Conservation (phyloP, 345 rosid genomes). For the Lagerstroemia speciosa region DNA sequence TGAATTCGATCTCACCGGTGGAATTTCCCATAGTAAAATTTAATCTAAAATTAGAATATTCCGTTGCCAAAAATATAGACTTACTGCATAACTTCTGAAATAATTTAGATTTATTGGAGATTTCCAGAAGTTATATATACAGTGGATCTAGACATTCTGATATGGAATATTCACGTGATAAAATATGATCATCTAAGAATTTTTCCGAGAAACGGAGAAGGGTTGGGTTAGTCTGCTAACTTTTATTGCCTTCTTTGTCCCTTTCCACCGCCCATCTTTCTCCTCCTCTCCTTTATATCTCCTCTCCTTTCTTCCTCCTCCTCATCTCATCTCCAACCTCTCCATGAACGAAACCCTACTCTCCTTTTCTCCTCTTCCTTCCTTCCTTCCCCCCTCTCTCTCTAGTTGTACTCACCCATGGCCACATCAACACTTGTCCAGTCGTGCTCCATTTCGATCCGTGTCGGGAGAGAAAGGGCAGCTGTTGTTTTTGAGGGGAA, state of each 20-base stretch:
- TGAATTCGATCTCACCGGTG: too few species aligned
- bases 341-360: background rate
- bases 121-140: too few species aligned
- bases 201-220: slow-evolving; percentile 10
- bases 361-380: background rate
- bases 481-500: slow-evolving; percentile 58
- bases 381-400: background rate
- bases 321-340: background rate
- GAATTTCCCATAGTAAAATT: too few species aligned
- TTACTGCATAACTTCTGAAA: too few species aligned
- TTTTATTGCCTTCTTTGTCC: slow-evolving; percentile 34
- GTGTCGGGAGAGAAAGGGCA: background rate
- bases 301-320: background rate
- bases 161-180: too few species aligned
- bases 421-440: background rate
- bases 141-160: too few species aligned
- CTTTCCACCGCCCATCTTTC: slow-evolving; percentile 10
- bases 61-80: too few species aligned
- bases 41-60: too few species aligned
- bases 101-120: too few species aligned
- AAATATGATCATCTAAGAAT: too few species aligned
- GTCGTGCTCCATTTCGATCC: background rate
- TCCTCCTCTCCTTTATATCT: slow-evolving; percentile 13
- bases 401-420: background rate
- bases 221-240: slow-evolving; percentile 28